A percentile compares a stretch with the other conserved stretches of the same genome.
Conservation (phyloP, 164 flowering plant genomes). For the Nelumbo lutea region DNA sequence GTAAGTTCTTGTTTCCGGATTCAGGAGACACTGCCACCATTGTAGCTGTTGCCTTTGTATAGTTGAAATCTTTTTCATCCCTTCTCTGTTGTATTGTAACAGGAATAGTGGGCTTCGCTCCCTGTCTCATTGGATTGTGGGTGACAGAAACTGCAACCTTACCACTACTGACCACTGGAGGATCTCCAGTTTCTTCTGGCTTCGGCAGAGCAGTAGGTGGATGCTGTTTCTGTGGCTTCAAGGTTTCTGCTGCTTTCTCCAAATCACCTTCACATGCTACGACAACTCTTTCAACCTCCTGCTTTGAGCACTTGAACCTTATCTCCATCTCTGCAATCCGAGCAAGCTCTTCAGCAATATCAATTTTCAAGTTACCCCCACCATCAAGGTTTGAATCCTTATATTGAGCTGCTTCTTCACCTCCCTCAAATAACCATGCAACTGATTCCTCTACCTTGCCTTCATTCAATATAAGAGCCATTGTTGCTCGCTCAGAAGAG, state of each 20-base stretch:
- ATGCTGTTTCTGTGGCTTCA: constrained; percentile 55
- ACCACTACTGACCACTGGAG: constrained; percentile 21
- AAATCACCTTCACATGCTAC: constrained; percentile 88
- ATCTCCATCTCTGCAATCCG: constrained; percentile 68
- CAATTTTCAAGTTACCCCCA: constrained; percentile 68
- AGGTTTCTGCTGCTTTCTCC: constrained; percentile 61
- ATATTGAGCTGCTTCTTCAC: constrained; percentile 42
- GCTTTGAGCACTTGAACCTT: constrained; percentile 58
- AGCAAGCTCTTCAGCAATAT: constrained; percentile 82
- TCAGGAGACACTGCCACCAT: constrained; percentile 30
- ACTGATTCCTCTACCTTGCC: constrained; percentile 85
- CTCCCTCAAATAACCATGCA: constrained; percentile 77
- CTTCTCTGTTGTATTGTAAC: constrained; percentile 45
- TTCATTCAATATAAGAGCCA: constrained; percentile 86
- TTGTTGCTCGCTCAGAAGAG: constrained; percentile 75
- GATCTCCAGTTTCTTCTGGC: constrained; percentile 57
- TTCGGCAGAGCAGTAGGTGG: constrained; percentile 35
- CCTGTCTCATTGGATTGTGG: constrained; percentile 29
- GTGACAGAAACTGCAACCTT: constrained; percentile 19
- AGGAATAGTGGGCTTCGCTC: constrained; percentile 27
- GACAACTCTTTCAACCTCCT: constrained; percentile 85
- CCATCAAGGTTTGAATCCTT: constrained; percentile 29
- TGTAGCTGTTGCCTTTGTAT: constrained; percentile 35
- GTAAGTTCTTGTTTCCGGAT: constrained; percentile 32
- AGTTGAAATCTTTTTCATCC: constrained; percentile 69